Conservation (phyloP, 495 filamentous ascomycete species). For the Cudoniella acicularis region DNA sequence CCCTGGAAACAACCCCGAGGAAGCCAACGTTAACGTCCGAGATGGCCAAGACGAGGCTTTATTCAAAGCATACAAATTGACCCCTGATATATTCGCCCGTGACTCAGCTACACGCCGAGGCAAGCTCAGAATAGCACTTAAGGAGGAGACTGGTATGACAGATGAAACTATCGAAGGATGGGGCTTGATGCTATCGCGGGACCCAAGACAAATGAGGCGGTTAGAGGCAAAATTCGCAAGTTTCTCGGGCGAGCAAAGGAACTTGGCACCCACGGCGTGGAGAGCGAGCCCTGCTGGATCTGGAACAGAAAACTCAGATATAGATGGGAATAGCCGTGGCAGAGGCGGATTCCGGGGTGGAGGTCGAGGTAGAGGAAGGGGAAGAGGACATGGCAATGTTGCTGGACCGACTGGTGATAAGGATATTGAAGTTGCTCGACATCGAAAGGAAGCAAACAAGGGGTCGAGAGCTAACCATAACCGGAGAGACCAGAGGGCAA, state of each 20-base stretch:
- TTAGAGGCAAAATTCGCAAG: slow-evolving; percentile 64
- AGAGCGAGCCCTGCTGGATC: slow-evolving; percentile 41
- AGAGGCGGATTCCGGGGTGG: slow-evolving; percentile 49
- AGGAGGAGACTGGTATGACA: slow-evolving; percentile 77
- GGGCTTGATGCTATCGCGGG: slow-evolving; percentile 76
- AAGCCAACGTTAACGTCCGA: slow-evolving; percentile 31
- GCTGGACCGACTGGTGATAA: slow-evolving; percentile 56
- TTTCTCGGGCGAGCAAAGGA: slow-evolving; percentile 56
- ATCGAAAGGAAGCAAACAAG: slow-evolving; percentile 63
- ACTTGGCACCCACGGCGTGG: slow-evolving; percentile 62
- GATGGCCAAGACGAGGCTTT: slow-evolving; percentile 48
- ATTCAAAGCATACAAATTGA: slow-evolving; percentile 62
- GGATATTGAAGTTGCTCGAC: slow-evolving; percentile 54
- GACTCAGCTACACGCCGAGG: slow-evolving; percentile 65
- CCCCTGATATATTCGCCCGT: slow-evolving; percentile 61
- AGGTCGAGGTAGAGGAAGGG: slow-evolving; percentile 44
- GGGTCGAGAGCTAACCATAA: slow-evolving; percentile 60
- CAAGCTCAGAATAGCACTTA: slow-evolving; percentile 57
- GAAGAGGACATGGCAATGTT: slow-evolving; percentile 54
- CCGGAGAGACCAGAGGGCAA: slow-evolving; percentile 68
- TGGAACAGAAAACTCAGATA: slow-evolving; percentile 41
- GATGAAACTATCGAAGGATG: slow-evolving; percentile 95
- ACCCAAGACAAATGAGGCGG: slow-evolving; percentile 58
- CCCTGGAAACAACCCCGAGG: slow-evolving; percentile 35
- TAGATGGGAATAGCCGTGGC: slow-evolving; percentile 31